Base-by-base conservation (phyloP, 768 basidiomycete genomes). In the Tremella mesenterica region DNA sequence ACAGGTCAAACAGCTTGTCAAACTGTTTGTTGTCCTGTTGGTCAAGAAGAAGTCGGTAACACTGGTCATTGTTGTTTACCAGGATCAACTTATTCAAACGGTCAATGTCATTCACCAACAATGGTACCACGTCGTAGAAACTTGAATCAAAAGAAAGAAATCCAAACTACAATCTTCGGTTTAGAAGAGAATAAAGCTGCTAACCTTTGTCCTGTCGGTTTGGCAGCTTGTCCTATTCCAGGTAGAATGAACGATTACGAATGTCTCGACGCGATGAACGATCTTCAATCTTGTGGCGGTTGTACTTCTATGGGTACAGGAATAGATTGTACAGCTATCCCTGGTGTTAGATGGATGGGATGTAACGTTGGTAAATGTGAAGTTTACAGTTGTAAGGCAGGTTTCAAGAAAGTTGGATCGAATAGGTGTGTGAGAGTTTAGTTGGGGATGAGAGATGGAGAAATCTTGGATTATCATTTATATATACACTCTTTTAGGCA, bases 241-340 rank as follows among this genome's bases (percentile, higher is more conserved):
- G 60, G 60, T 14, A 20, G 48, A 41, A 31, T 29, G 12, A 44
- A 44, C 12, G 50, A 52, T 16, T 68, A 68, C 57, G 70, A 75
- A 58, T 74, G 77, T 65, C 63, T 88, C 48, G 84, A 88, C 72
- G 78, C 78, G 27, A 60, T 72, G 16, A 74, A 74, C 39, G 85
- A 87, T 54, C 78, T 88, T 43, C 77, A 81, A 54, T 82, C 82
- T 13, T 88, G 86, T 72, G 86, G 86, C 57, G 86, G 87, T 26
- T 88, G 86, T 67, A 72, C 80, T 1, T 77, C 80, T 16, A 71
- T 79, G n/a, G 81, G 81, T 18, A 65, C 74, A 38, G 86, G 86
- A 23, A 75, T 81, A 69, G 84, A 89, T 70, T 89, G 86, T 72
- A 82, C 81, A 16, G 73, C 77, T 41, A 86, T 88, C 60, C 56